Base-by-base conservation (phyloP, 352 stramenopile genomes). In the Achlya hypogyna region DNA sequence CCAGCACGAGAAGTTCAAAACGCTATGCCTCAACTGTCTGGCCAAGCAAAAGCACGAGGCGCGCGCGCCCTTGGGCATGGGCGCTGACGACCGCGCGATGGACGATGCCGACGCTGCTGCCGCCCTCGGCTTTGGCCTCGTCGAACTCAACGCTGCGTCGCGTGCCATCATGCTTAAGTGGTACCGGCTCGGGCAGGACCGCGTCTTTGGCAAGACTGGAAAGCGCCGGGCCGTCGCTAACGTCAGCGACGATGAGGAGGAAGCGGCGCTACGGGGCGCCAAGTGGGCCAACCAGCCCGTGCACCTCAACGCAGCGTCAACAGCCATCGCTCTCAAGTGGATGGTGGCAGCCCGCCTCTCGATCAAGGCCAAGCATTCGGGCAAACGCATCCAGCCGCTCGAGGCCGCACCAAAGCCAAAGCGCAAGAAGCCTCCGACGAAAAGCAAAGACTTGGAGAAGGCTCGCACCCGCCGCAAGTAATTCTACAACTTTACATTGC, bases 1-100 rank as follows among this genome's bases (percentile, higher is more conserved):
- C 38, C 84, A 95, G 74, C 85, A 98, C 71, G 87, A 98, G 72
- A 82, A 82, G 53, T 98, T 98, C 74, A 90, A 96, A 78, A 98
- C 94, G 22, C 79, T 98, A 28, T 98, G 93, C 65, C 74, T 98
- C 20, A 93, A 89, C 56, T 98, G 95, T 71, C 80, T 98, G 34
- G 78, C 88, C 18, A 81, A 96, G 65, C 65, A 73, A 58, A 78
- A 81, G 32, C 53, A 58, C 16, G 71, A 75, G 14, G 58, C 71
- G 27, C 20, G 47, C 38, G 29, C 75, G 40, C 59, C 63, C 23
- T 65, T 96, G 45, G 43, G 67, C n/a, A 29, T 71, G 51, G 23
- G 45, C 51, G 65, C 58, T 14, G 54, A 69, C 35, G 68, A 63
- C 27, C 72, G 87, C 1, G 45, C 69, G 27, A 59, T 59, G 5